Evolutionary conservation across 2,329 filamentous ascomycete genomes (phyloP).

Genomic region (Claviceps cyperi): DNA sequence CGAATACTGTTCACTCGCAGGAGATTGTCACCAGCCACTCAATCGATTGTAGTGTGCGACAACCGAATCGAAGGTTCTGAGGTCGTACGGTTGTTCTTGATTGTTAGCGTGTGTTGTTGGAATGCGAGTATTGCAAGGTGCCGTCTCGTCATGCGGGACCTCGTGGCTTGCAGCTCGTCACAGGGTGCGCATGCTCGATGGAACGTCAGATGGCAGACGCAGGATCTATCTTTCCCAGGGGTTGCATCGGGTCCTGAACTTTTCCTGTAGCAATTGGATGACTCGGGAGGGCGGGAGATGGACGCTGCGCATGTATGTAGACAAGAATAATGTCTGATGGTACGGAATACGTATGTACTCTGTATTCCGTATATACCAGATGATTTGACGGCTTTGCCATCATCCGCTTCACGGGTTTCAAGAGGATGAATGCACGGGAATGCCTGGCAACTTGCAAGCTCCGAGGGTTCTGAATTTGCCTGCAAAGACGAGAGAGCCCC

Average conservation of each 20-base stretch:
- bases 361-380: too few species aligned
- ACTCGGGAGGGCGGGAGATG: not conserved
- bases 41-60: too few species aligned
- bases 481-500: not conserved
- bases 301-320: too few species aligned
- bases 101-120: too few species aligned
- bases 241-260: not conserved
- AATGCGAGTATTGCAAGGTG: slow-evolving; percentile 1
- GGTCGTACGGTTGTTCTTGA: too few species aligned
- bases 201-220: slow-evolving; percentile 2
- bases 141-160: slow-evolving; percentile 4
- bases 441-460: not conserved
- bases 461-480: not conserved
- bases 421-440: not conserved
- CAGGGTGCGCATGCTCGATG: not conserved
- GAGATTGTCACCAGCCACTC: too few species aligned
- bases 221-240: not conserved
- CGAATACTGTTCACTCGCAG: too few species aligned
- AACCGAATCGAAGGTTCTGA: too few species aligned
- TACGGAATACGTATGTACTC: too few species aligned
- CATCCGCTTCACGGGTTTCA: not conserved
- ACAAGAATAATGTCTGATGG: too few species aligned
- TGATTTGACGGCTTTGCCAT: not conserved
- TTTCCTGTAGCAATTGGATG: not conserved
- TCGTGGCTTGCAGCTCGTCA: not conserved